Conservation (phyloP, 2,329 filamentous ascomycete species). For the Fusarium citri region DNA sequence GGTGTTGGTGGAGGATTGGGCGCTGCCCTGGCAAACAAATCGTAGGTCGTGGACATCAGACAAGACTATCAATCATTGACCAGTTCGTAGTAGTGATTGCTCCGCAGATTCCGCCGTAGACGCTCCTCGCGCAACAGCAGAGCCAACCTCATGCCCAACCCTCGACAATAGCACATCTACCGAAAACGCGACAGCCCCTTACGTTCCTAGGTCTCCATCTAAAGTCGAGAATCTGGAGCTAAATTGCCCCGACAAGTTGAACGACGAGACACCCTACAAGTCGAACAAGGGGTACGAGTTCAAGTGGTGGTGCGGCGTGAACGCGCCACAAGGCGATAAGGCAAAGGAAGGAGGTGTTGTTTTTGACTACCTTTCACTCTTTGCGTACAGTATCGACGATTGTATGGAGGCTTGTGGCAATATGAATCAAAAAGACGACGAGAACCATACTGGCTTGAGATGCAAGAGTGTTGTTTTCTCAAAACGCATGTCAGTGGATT, state of each 20-base stretch:
- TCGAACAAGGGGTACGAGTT: constrained; percentile 32
- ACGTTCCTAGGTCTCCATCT: constrained; percentile 17
- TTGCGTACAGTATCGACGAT: constrained; percentile 22
- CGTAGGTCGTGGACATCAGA: background rate
- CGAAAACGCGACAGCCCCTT: constrained; percentile 22
- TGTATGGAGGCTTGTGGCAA: constrained; percentile 25
- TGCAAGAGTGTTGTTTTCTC: constrained; percentile 26
- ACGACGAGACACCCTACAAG: constrained; percentile 23
- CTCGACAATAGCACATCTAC: constrained; percentile 14
- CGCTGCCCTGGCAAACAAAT: constrained; percentile 30
- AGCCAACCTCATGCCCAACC: constrained; percentile 19
- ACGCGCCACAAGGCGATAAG: background rate
- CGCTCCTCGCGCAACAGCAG: constrained; percentile 16
- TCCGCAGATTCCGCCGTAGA: background rate
- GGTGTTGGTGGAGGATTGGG: constrained; percentile 35
- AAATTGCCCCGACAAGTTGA: constrained; percentile 12
- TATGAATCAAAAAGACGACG: constrained; percentile 23
- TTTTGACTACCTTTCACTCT: constrained; percentile 4
- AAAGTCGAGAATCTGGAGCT: constrained; percentile 7
- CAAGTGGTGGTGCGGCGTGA: constrained; percentile 35
- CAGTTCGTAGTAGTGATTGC: constrained; percentile 4
- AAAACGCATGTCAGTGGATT: constrained; percentile 6
- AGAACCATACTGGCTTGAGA: background rate
- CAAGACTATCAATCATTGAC: fast-evolving
- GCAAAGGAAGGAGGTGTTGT: constrained; percentile 26